phyloP scores from a whole-genome alignment of 768 basidiomycete species.

The Suillus lakei region DNA sequence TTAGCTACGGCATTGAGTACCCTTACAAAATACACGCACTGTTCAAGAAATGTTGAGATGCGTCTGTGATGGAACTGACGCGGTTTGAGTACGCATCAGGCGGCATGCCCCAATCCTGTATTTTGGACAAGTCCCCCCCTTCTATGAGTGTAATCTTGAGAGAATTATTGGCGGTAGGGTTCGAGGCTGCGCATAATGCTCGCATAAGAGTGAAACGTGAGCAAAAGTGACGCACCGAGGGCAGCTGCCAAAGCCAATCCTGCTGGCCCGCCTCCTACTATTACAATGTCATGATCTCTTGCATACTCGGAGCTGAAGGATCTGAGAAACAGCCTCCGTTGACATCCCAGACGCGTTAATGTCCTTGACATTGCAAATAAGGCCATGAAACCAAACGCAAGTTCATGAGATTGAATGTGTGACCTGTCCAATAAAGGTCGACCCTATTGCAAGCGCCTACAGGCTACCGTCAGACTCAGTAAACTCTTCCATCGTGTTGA shows the following conservation, averaged over 20 bases:
- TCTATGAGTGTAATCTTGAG: slow-evolving; percentile 79
- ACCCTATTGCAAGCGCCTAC: not conserved
- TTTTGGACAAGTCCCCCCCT: slow-evolving; percentile 72
- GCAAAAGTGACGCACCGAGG: slow-evolving; percentile 57
- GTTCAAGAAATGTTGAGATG: slow-evolving; percentile 68
- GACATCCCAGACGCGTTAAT: slow-evolving; percentile 11
- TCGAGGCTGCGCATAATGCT: slow-evolving; percentile 50
- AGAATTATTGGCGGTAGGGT: slow-evolving; percentile 51
- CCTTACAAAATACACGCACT: slow-evolving; percentile 42
- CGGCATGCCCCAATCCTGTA: slow-evolving; percentile 67
- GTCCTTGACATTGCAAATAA: slow-evolving; percentile 12
- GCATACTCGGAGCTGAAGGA: slow-evolving; percentile 24
- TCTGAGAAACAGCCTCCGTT: slow-evolving; percentile 13
- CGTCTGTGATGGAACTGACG: slow-evolving; percentile 84
- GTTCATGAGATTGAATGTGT: not conserved
- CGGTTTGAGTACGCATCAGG: slow-evolving; percentile 73
- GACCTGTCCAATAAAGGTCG: not conserved
- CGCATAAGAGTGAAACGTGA: not conserved
- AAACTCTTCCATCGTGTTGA: not conserved
- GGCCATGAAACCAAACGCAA: slow-evolving; percentile 14
- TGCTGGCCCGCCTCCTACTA: slow-evolving; percentile 93
- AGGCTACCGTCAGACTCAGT: no score
- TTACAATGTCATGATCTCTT: slow-evolving; percentile 82
- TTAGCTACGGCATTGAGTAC: slow-evolving; percentile 3
- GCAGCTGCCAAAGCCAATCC: slow-evolving; percentile 90